phyloP scores from a whole-genome alignment of 306 rosid species.

The Dalbergia cochinchinensis region DNA sequence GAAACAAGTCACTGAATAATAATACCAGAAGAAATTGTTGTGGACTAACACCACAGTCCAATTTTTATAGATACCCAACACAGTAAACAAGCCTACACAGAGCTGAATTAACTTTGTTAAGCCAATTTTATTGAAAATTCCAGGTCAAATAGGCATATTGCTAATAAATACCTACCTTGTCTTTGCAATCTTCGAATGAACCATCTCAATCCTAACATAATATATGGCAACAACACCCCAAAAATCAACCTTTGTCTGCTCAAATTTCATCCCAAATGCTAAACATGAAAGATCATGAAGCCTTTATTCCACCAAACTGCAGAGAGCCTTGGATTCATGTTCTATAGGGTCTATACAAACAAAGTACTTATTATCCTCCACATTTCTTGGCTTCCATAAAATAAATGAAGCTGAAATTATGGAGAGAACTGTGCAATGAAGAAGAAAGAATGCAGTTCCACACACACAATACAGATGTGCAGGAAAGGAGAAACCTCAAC shows the following conservation, averaged over 20 bases:
- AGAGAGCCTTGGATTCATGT: constrained; percentile 34
- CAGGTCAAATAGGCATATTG: constrained; percentile 6
- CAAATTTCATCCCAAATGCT: constrained; percentile 39
- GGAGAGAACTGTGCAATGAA: constrained; percentile 30
- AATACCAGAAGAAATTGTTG: background rate
- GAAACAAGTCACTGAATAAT: background rate
- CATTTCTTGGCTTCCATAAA: constrained; percentile 26
- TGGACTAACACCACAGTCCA: constrained; percentile 20
- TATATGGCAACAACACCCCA: constrained; percentile 39
- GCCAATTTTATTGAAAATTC: constrained; percentile 17
- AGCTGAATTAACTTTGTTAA: constrained; percentile 26
- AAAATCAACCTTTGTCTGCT: constrained; percentile 35
- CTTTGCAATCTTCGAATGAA: constrained; percentile 32
- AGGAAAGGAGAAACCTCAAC: constrained; percentile 62
- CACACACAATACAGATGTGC: constrained; percentile 44
- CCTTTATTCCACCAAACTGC: constrained; percentile 36
- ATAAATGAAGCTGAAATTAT: constrained; percentile 35
- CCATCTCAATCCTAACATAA: constrained; percentile 48
- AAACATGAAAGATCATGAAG: constrained; percentile 31
- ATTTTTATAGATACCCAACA: background rate
- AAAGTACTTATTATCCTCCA: constrained; percentile 5
- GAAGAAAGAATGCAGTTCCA: constrained; percentile 44
- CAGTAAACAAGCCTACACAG: constrained; percentile 28
- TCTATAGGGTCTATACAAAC: constrained; percentile 25
- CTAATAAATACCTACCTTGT: constrained; percentile 41